These are phyloP conservation scores for Xerophyta viscosa DNA, from an alignment of 106 monocot genomes.

Conservation along the genomic window DNA sequence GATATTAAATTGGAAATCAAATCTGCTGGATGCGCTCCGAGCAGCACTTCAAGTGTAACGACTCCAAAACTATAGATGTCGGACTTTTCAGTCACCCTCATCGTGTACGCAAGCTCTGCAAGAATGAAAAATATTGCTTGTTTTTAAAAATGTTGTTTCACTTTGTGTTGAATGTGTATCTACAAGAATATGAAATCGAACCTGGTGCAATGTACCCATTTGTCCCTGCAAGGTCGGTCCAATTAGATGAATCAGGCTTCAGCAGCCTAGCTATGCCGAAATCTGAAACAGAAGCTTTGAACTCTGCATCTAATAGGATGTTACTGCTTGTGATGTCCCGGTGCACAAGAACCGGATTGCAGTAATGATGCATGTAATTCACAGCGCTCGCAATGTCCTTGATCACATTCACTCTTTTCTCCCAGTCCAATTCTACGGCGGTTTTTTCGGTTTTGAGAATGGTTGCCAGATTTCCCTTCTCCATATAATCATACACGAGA, in stretches of 20 bases:
- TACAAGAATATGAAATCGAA: no score
- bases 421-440: not conserved
- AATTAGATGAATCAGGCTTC: constrained; percentile 11
- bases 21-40: constrained; percentile 31
- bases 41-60: constrained; percentile 19
- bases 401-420: not conserved
- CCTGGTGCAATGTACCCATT: constrained; percentile 13
- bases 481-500: constrained; percentile 2
- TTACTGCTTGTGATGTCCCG: not conserved
- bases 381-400: no score
- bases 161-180: no score
- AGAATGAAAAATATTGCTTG: no score
- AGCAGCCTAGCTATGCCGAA: constrained; percentile 1
- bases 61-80: constrained; percentile 42
- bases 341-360: no score
- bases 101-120: constrained; percentile 40
- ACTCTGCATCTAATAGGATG: not conserved
- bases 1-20: constrained; percentile 7
- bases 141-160: no score
- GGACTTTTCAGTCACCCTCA: constrained; percentile 27
- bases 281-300: constrained; percentile 1
- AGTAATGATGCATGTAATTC: no score
- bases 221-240: constrained; percentile 4
- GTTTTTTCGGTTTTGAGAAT: not conserved
- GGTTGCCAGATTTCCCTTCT: not conserved